Evolutionary conservation across 139 green algal species (phyloP), one percentile per base, ranked within the genome.

Genomic region (Haematococcus lacustris): DNA sequence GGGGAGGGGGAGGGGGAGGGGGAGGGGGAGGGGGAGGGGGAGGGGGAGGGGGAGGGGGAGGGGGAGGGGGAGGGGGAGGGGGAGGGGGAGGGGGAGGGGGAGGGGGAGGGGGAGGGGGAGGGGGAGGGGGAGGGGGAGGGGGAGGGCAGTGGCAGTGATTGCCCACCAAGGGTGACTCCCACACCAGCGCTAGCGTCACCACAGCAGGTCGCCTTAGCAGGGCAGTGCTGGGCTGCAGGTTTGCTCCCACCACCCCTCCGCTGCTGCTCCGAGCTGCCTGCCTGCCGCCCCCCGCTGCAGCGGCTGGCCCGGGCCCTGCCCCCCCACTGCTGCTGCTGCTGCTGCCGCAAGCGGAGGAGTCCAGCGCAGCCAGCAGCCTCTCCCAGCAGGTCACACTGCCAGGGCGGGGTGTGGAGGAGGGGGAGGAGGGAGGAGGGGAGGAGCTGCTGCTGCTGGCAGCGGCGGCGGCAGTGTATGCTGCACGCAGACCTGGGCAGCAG

Each of bases 101-200:
- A n/a, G n/a, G n/a, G n/a, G n/a, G n/a, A n/a, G n/a, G n/a, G n/a
- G n/a, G n/a, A n/a, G n/a, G n/a, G n/a, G n/a, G n/a, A n/a, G n/a
- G n/a, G n/a, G n/a, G n/a, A n/a, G n/a, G n/a, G n/a, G n/a, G n/a
- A n/a, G n/a, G n/a, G n/a, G n/a, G n/a, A n/a, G n/a, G n/a, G n/a
- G n/a, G n/a, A n/a, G n/a, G n/a, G n/a, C n/a, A n/a, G 43, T 17
- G 9, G 43, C 43, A 28, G 43, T 28, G 9, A 17, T 53, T 9
- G 43, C 80, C 13, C 66, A 88, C 83, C 80, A 89, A 74, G 0
- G 83, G 78, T 13, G 82, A 88, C 62, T 93, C 88, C 88, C 88
- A 95, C 57, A 88, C 86, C 3, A 93, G 39, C 7, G 76, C 85
- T 50, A 95, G 73, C 34, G 82, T 90, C 78, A 95, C 89, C 2